Conservation (phyloP, 441 rosid species). For the Erodium moschatum region DNA sequence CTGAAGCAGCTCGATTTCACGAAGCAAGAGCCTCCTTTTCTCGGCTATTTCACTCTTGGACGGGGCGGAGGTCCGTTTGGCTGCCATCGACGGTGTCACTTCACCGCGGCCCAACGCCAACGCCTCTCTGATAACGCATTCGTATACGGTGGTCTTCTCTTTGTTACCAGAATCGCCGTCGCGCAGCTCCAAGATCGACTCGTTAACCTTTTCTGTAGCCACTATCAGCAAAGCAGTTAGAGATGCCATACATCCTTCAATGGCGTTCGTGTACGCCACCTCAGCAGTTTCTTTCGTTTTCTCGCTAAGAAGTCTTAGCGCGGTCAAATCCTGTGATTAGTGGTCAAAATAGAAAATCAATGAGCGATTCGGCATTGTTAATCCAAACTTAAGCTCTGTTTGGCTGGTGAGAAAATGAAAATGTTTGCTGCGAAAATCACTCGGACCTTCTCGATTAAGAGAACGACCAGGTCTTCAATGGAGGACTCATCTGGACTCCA, state of each 20-base stretch:
- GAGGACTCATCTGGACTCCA: constrained; percentile 57
- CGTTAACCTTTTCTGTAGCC: constrained; percentile 46
- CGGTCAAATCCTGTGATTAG: constrained; percentile 44
- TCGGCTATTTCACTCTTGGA: constrained; percentile 24
- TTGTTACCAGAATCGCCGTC: constrained; percentile 34
- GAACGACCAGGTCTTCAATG: constrained; percentile 44
- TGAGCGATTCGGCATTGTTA: not conserved
- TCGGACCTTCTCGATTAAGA: constrained; percentile 53
- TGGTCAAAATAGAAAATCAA: not conserved
- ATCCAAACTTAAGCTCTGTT: not conserved
- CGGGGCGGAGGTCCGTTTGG: constrained; percentile 20
- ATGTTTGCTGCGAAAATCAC: constrained; percentile 1
- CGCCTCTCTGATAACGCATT: constrained; percentile 51
- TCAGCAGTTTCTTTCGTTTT: constrained; percentile 44
- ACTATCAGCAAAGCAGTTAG: constrained; percentile 49
- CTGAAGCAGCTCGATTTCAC: constrained; percentile 64
- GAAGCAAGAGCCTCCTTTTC: constrained; percentile 51
- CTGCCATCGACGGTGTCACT: constrained; percentile 18
- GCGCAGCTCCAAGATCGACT: constrained; percentile 28
- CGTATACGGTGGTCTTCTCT: constrained; percentile 46
- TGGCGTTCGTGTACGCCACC: constrained; percentile 50
- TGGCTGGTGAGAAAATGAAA: constrained; percentile 6
- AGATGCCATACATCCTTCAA: constrained; percentile 42
- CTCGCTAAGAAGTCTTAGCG: constrained; percentile 45
- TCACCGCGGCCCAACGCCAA: constrained; percentile 27